Conservation (phyloP, 768 basidiomycete genomes). For the Rubroboletus pulcherrimus region DNA sequence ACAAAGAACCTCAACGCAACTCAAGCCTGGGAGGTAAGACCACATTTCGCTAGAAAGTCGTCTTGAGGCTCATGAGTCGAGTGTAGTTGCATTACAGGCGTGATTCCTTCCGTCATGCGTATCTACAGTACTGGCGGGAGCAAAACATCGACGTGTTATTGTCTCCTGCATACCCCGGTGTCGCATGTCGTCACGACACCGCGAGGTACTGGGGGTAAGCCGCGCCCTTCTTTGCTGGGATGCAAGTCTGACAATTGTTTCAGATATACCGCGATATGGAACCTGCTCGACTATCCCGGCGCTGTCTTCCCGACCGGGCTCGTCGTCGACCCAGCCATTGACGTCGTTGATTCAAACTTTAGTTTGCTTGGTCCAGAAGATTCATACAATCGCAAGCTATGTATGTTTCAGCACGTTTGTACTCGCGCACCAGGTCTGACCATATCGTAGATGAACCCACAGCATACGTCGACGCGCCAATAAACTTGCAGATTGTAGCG, state of each 20-base stretch:
- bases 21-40: constrained; percentile 30
- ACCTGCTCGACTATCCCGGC: constrained; percentile 42
- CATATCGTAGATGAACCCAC: constrained; percentile 18
- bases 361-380: constrained; percentile 18
- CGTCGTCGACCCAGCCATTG: constrained; percentile 23
- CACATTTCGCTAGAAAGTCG: not conserved
- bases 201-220: constrained; percentile 33
- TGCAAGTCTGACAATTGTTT: not conserved
- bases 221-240: not conserved
- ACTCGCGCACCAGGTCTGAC: not conserved
- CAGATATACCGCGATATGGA: constrained; percentile 42
- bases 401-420: constrained; percentile 6
- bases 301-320: constrained; percentile 44
- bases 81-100: constrained; percentile 28
- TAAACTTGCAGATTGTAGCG: constrained; percentile 22
- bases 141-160: constrained; percentile 40
- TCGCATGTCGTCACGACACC: constrained; percentile 38
- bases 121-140: constrained; percentile 36
- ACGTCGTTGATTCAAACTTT: constrained; percentile 13
- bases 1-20: constrained; percentile 23
- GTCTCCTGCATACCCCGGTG: constrained; percentile 33
- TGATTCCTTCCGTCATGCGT: constrained; percentile 33
- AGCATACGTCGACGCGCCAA: constrained; percentile 14
- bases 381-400: constrained; percentile 13
- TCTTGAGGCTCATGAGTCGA: not conserved